Evolutionary conservation across 257 asterid species (phyloP).

Genomic region (Nicotiana undulata): DNA sequence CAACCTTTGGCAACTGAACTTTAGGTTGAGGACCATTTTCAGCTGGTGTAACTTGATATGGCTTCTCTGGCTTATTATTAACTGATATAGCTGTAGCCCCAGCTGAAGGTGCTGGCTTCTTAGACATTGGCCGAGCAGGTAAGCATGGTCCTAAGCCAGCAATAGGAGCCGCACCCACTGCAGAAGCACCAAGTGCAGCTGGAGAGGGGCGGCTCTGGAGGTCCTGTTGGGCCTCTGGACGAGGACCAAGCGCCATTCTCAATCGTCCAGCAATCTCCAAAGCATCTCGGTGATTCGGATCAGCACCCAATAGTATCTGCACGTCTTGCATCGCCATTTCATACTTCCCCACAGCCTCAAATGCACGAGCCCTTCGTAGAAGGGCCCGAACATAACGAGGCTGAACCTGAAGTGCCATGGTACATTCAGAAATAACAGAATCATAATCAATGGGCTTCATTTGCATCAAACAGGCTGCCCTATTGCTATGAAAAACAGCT

Average conservation of each 20-base stretch:
- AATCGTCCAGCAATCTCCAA: conserved; percentile 65
- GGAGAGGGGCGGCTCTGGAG: conserved; percentile 98
- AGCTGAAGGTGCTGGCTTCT: conserved; percentile 39
- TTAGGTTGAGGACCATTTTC: conserved; percentile 58
- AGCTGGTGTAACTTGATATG: conserved; percentile 21
- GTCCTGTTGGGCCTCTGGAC: conserved; percentile 85
- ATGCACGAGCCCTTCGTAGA: conserved; percentile 81
- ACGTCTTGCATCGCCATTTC: conserved; percentile 86
- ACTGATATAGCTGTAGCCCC: conserved; percentile 28
- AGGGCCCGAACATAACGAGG: conserved; percentile 65
- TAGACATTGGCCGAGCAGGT: conserved; percentile 73
- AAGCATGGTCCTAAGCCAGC: conserved; percentile 90
- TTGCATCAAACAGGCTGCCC: conserved; percentile 97
- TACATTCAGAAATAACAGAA: conserved; percentile 77
- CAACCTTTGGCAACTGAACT: conserved; percentile 52
- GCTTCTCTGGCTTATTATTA: conserved; percentile 45
- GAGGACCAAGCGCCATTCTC: conserved; percentile 59
- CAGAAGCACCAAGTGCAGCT: conserved; percentile 98
- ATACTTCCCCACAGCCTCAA: conserved; percentile 68
- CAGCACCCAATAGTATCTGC: conserved; percentile 49
- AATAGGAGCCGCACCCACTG: conserved; percentile 88
- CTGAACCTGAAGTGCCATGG: conserved; percentile 72
- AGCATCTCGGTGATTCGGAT: conserved; percentile 65
- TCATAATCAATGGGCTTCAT: conserved; percentile 88
- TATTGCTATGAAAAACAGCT: conserved; percentile 88